These are phyloP conservation scores for Aegilops longissima DNA, from an alignment of 176 grass and related monocot genomes.

Conservation along the genomic window DNA sequence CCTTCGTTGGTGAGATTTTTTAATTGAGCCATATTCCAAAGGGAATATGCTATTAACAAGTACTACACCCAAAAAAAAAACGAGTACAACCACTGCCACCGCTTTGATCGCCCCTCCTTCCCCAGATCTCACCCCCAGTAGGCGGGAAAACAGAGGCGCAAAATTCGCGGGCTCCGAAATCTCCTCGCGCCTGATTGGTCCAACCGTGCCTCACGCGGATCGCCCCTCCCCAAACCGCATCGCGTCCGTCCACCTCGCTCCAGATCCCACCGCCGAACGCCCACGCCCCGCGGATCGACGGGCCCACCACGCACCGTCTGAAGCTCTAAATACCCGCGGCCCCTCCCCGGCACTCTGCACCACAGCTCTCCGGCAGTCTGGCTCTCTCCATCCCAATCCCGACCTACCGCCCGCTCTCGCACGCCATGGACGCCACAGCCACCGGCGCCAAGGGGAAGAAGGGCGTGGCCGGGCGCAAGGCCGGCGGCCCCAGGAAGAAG, in stretches of 20 bases:
- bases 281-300: conserved; percentile 22
- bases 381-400: neutral
- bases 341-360: rapidly evolving
- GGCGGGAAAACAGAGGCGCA: conserved; percentile 9
- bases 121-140: too few relatives aligned
- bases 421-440: conserved; percentile 22
- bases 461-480: conserved; percentile 45
- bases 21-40: too few relatives aligned
- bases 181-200: conserved; percentile 30
- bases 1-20: too few relatives aligned
- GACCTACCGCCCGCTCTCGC: neutral
- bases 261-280: neutral
- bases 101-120: too few relatives aligned
- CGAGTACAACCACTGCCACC: too few relatives aligned
- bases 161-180: neutral
- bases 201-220: conserved; percentile 20
- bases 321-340: neutral
- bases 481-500: conserved; percentile 52
- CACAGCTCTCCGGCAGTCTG: neutral
- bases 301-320: conserved; percentile 21
- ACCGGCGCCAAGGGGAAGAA: conserved; percentile 49
- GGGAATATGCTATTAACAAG: too few relatives aligned
- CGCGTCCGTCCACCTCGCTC: neutral
- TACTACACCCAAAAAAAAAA: too few relatives aligned
- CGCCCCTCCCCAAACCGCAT: neutral